Base-by-base conservation (phyloP, 2,329 filamentous ascomycete genomes). In the Paecilomyces variotii region DNA sequence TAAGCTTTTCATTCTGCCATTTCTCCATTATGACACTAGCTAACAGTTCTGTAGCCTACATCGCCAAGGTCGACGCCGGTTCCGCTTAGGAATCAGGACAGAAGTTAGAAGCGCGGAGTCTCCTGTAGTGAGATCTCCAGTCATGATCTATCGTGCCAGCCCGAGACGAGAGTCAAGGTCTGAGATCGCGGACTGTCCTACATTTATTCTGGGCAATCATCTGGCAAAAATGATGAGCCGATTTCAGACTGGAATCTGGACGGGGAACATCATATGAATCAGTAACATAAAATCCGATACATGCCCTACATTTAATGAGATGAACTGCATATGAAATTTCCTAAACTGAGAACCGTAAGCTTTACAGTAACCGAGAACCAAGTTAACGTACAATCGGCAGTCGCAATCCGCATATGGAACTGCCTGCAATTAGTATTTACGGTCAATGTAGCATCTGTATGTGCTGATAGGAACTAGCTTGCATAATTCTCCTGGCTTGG, bases 61-160 rank as follows among this genome's bases (percentile, higher is more conserved):
- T 92, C 72, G 82, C 88, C 79, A 89, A 90, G 84, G 87, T 88
- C 65, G 89, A 92, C 71, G 73, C 76, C 75, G 67, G 70, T 27
- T 56, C 56, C 56, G 60, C 62, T 67, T 76, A 75, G 68, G 67
- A 73, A 74, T 72, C 65, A 73, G 69, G 67, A 64, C 66, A 56
- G 65, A 66, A 60, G 58, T 60, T 64, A 61, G 65, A 66, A 61
- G 61, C 66, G 56, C 73, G 67, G 63, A 74, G 72, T 67, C 63
- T 70, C 63, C 69, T 74, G 70, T 56, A 60, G 56, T 45, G 55
- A 58, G 55, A 60, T 62, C 56, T 26, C 45, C 57, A 10, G 35
- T 19, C 35, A 57, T 26, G 28, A 34, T 54, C n/a, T 5, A 30
- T 35, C 34, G 9, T 24, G 34, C 26, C n/a, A 6, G 35, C 55